Evolutionary conservation across 2,329 filamentous ascomycete species (phyloP).

Genomic region (Sphaerulina vaccinii): DNA sequence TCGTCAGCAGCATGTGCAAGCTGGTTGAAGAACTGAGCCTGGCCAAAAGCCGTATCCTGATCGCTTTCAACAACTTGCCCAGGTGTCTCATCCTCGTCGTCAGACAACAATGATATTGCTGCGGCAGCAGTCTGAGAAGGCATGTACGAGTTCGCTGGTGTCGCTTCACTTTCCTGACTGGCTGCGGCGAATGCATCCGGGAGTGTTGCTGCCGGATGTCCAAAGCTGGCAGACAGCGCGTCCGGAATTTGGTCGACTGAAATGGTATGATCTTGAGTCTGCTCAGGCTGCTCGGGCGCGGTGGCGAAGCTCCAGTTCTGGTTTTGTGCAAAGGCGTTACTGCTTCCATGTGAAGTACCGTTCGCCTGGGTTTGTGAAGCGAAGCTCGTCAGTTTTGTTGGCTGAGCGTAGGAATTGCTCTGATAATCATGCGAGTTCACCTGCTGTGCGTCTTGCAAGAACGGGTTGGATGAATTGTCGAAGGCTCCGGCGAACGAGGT

Average conservation of each 20-base stretch:
- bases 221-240: slow-evolving; percentile 27
- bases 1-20: slow-evolving; percentile 3
- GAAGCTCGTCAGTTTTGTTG: not conserved
- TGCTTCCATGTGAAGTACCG: not conserved
- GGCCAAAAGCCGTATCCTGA: slow-evolving; percentile 9
- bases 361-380: not conserved
- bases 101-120: slow-evolving; percentile 27
- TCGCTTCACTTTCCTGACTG: slow-evolving; percentile 9
- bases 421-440: not conserved
- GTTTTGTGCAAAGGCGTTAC: not conserved
- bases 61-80: not conserved
- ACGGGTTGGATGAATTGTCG: slow-evolving; percentile 10
- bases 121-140: slow-evolving; percentile 21
- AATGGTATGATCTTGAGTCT: slow-evolving; percentile 24
- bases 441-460: slow-evolving; percentile 18
- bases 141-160: slow-evolving; percentile 21
- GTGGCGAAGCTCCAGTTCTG: slow-evolving; percentile 13
- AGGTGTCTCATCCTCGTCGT: slow-evolving; percentile 18
- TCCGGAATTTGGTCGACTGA: slow-evolving; percentile 25
- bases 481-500: slow-evolving; percentile 15
- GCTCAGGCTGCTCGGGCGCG: slow-evolving; percentile 2
- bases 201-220: slow-evolving; percentile 7
- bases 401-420: not conserved
- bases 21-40: slow-evolving; percentile 14
- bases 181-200: slow-evolving; percentile 9